These are phyloP conservation scores for Cordyceps fumosorosea DNA, from an alignment of 2,329 filamentous ascomycete species.

Conservation along the genomic window DNA sequence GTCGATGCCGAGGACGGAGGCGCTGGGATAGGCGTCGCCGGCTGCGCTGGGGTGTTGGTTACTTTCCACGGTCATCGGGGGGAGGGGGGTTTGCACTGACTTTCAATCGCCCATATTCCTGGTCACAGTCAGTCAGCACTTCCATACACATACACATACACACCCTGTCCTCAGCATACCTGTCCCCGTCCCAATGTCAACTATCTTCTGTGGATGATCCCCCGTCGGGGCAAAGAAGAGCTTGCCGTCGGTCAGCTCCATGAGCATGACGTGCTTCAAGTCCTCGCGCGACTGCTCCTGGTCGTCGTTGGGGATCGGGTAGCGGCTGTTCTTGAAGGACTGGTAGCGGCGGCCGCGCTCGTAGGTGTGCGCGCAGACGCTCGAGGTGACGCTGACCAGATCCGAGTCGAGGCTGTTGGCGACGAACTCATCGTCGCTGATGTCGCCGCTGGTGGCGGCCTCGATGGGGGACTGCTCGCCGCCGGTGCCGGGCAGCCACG, in stretches of 20 bases:
- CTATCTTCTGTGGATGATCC: constrained; percentile 33
- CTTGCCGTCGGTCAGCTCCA: constrained; percentile 35
- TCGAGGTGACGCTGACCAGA: constrained; percentile 21
- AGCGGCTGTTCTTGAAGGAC: constrained; percentile 35
- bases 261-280: constrained; percentile 38
- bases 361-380: constrained; percentile 28
- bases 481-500: background rate
- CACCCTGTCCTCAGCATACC: background rate
- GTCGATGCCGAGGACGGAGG: constrained; percentile 35
- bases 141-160: too few relatives aligned
- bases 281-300: constrained; percentile 40
- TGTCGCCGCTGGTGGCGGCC: constrained; percentile 1
- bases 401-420: constrained; percentile 9
- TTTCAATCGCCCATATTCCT: constrained; percentile 49
- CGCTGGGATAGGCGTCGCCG: constrained; percentile 35
- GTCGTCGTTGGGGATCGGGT: constrained; percentile 41
- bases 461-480: constrained; percentile 3
- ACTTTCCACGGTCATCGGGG: too few relatives aligned
- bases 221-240: constrained; percentile 35
- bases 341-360: constrained; percentile 35
- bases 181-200: constrained; percentile 45
- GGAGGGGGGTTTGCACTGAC: constrained; percentile 19
- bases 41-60: constrained; percentile 25
- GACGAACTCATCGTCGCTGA: constrained; percentile 9
- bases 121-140: background rate